phyloP scores from a whole-genome alignment of 805 yeast species.

The Myxozyma melibiosi region DNA sequence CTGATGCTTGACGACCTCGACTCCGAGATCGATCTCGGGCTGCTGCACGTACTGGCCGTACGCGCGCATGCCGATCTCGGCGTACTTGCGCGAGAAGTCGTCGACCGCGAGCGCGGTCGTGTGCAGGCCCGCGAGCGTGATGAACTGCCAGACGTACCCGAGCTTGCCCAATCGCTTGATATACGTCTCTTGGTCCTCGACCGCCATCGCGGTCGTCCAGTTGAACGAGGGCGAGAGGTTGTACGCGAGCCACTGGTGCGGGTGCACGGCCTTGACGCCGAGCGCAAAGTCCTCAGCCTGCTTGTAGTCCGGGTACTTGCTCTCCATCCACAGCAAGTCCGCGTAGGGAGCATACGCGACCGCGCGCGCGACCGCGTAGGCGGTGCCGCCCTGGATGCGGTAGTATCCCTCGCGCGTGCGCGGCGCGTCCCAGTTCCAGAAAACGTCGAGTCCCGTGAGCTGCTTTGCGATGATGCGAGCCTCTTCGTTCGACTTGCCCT shows the following conservation, averaged over 20 bases:
- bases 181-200: constrained; percentile 85
- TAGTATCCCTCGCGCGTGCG: constrained; percentile 97
- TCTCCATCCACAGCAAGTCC: constrained; percentile 98
- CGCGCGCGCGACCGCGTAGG: constrained; percentile 96
- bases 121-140: constrained; percentile 95
- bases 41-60: constrained; percentile 87
- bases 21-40: constrained; percentile 83
- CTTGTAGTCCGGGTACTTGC: constrained; percentile 86
- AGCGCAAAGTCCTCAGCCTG: constrained; percentile 95
- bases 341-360: constrained; percentile 94
- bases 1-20: constrained; percentile 96
- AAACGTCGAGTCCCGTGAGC: constrained; percentile 43
- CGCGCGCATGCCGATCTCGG: constrained; percentile 90
- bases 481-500: constrained; percentile 77
- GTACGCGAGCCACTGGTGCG: constrained; percentile 95
- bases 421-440: constrained; percentile 67
- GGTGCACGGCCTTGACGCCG: constrained; percentile 79
- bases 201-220: constrained; percentile 93
- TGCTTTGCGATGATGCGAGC: constrained; percentile 64
- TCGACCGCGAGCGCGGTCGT: constrained; percentile 92
- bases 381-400: constrained; percentile 94
- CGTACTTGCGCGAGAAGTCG: constrained; percentile 75
- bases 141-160: constrained; percentile 97
- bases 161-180: constrained; percentile 81
- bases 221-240: constrained; percentile 96